Base-by-base conservation (phyloP, 2,329 filamentous ascomycete species). In the Bipolaris cookei region DNA sequence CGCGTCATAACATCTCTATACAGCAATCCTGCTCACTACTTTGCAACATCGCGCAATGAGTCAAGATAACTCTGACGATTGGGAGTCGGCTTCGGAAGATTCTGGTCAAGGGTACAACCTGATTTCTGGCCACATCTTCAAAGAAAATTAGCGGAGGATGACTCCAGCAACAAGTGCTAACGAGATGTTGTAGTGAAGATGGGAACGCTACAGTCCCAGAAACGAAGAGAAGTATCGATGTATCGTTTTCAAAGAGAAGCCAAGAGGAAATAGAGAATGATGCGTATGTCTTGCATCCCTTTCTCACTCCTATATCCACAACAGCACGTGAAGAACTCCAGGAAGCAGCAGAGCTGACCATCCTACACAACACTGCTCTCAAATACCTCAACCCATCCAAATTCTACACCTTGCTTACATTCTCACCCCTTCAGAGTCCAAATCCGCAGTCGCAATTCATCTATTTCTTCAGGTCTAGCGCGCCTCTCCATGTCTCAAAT, bases 191-290 rank as follows among this genome's bases (percentile, higher is more conserved):
- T 18, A 46, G 51, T 20, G 23, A 30, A 10, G 14, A 37, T 3
- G n/a, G 11, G 14, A 47, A 47, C 6, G 6, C 2, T 14, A 4
- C 28, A 20, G 21, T 28, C 20, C 5, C 42, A 18, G 13, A 16
- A 20, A 30, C 11, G 5, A 20, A 16, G 8, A 1, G 16, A 14
- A 13, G 23, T 28, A 7, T 18, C 13, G 25, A 39, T 4, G 28
- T 21, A 8, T 23, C 28, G 13, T 57, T 47, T 39, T 32, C 44
- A 18, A 30, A 34, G n/a, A 43, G 20, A 18, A 54, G 37, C 25
- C 18, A 35, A 14, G 57, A 57, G 7, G 48, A 57, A 37, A 44
- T 59, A 6, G 34, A 49, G 41, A 30, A 14, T n/a, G 30, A 51
- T 32, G 53, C 47, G 53, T 59, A 56, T 14, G 57, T 50, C 14